phyloP scores from a whole-genome alignment of 164 flowering plant species.

The Malania oleifera region DNA sequence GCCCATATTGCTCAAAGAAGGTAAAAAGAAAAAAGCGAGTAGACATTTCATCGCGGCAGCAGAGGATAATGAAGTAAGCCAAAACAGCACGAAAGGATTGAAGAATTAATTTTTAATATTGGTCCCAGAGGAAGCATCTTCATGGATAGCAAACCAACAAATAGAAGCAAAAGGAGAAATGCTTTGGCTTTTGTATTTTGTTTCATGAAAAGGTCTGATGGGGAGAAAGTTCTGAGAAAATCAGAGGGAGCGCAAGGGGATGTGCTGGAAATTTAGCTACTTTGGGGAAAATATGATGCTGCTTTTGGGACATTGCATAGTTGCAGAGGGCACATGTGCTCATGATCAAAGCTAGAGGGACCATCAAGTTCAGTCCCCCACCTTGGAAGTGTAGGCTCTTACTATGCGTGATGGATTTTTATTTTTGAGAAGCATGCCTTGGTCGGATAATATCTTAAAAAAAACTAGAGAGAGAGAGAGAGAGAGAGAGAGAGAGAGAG shows the following conservation, averaged over 20 bases:
- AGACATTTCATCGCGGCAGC: not conserved
- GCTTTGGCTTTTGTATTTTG: no score
- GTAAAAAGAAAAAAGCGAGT: conserved; percentile 6
- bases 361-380: conserved; percentile 12
- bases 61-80: not conserved
- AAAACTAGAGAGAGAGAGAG: no score
- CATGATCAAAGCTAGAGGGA: conserved; percentile 6
- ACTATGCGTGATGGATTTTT: no score
- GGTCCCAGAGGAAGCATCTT: no score
- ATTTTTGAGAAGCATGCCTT: no score
- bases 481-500: no score
- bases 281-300: conserved; percentile 1
- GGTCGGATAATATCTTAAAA: no score
- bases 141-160: not conserved
- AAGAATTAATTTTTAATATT: no score
- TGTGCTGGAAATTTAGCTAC: conserved; percentile 6
- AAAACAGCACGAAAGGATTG: no score
- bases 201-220: no score
- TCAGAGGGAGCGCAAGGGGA: not conserved
- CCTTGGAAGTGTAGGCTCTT: not conserved
- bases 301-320: not conserved
- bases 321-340: not conserved
- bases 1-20: not conserved
- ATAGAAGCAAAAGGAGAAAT: no score
- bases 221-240: not conserved